phyloP scores from a whole-genome alignment of 2,329 filamentous ascomycete genomes.

The Rhynchosporium graminicola region DNA sequence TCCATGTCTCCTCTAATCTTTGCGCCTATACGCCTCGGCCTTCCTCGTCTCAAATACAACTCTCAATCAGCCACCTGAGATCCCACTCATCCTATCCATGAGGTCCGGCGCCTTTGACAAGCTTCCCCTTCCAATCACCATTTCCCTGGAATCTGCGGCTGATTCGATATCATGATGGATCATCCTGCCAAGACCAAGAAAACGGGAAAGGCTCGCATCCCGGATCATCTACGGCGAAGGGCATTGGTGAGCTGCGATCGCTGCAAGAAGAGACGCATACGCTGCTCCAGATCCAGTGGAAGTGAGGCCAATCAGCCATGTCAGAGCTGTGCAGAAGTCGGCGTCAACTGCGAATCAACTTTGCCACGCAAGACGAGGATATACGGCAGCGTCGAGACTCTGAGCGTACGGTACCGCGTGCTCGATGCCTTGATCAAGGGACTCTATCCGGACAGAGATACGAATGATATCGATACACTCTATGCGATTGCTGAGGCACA shows the following conservation, averaged over 20 bases:
- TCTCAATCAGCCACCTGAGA: not conserved
- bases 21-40: not conserved
- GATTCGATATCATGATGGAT: slow-evolving; percentile 15
- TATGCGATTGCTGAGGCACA: slow-evolving; percentile 45
- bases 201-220: slow-evolving; percentile 41
- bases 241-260: slow-evolving; percentile 43
- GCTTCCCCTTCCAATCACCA: slow-evolving; percentile 7
- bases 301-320: slow-evolving; percentile 40
- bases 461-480: slow-evolving; percentile 43
- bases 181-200: slow-evolving; percentile 31
- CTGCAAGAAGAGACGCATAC: slow-evolving; percentile 43
- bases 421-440: slow-evolving; percentile 46
- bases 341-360: slow-evolving; percentile 46
- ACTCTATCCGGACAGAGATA: slow-evolving; percentile 44
- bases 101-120: slow-evolving; percentile 1
- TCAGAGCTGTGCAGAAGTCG: slow-evolving; percentile 44
- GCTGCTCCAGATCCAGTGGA: slow-evolving; percentile 39
- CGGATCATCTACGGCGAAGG: slow-evolving; percentile 41
- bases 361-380: slow-evolving; percentile 48
- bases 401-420: slow-evolving; percentile 46
- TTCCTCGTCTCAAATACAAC: not conserved
- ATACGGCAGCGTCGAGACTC: slow-evolving; percentile 49
- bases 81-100: slow-evolving; percentile 3
- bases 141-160: slow-evolving; percentile 13
- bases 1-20: not conserved